Base-by-base conservation (phyloP, 176 grass and related monocot genomes). In the Zoysia japonica region DNA sequence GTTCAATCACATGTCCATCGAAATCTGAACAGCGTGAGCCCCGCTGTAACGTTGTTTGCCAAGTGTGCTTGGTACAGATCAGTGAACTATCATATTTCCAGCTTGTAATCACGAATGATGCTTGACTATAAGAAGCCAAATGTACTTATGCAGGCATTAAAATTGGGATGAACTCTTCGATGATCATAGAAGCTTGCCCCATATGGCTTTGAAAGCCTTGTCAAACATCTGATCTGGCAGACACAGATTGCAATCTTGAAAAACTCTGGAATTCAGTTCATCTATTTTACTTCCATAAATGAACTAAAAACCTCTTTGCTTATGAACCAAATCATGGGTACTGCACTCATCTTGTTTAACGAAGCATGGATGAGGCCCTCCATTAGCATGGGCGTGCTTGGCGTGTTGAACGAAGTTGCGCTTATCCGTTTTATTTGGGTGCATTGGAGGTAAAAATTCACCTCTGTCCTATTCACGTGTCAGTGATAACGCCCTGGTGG, bases 261-360 rank as follows among this genome's bases (percentile, higher is more conserved):
- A n/a, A 61, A 17, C 70, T 13, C 11, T 61, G 35, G 43, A 20
- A 8, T 41, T 76, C 44, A 59, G 42, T n/a, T 68, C 45, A 17
- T 44, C 20, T 84, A 70, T 44, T 55, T 28, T 28, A 28, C 28
- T 28, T 59, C n/a, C 7, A 7, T 16, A 36, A 6, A 53, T 28
- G 59, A n/a, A 7, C 40, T 35, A 14, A 65, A 75, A 54, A 10
- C 2, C 15, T 8, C 45, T 77, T 70, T 44, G 37, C 36, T 73
- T 16, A 11, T 15, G 8, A 61, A 63, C 67, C 12, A 20, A 44
- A 71, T 78, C 67, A 85, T 72, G 75, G 75, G 35, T n/a, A 44
- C 11, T 45, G 57, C 75, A 85, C 40, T 78, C 75, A 47, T 72
- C 57, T 72, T 78, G 67, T 65, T 72, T 47, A 71, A n/a, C n/a